phyloP scores from a whole-genome alignment of 208 protist genomes.

The Balamuthia mandrillaris region DNA sequence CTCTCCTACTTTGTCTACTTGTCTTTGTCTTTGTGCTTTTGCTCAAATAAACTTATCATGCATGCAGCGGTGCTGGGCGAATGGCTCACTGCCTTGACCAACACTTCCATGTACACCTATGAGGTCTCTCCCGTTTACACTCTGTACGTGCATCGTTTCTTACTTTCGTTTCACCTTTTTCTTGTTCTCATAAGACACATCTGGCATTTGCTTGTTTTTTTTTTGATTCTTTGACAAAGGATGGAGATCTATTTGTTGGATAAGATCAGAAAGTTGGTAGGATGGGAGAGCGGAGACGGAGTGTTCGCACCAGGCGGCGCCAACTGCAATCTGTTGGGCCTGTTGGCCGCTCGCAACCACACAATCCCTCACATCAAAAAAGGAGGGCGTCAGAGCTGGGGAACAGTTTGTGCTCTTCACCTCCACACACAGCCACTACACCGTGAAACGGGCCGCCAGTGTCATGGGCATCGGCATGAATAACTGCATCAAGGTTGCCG shows the following conservation, averaged over 20 bases:
- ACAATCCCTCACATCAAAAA: slow-evolving; percentile 41
- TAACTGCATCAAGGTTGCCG: slow-evolving; percentile 36
- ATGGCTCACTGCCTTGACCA: slow-evolving; percentile 55
- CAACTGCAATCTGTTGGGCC: slow-evolving; percentile 57
- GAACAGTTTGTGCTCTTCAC: slow-evolving; percentile 50
- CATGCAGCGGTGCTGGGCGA: slow-evolving; percentile 29
- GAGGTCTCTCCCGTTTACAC: slow-evolving; percentile 66
- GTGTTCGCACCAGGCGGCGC: slow-evolving; percentile 61
- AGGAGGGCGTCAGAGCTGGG: not conserved
- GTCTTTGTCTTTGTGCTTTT: not conserved
- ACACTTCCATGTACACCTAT: slow-evolving; percentile 66
- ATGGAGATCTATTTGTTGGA: slow-evolving; percentile 28
- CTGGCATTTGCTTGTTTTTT: not conserved
- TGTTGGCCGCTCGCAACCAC: slow-evolving; percentile 54
- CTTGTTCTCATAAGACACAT: not conserved
- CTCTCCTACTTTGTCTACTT: not conserved
- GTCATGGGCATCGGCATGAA: slow-evolving; percentile 63
- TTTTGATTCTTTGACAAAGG: not conserved
- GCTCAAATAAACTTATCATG: too few relatives aligned
- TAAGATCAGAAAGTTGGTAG: slow-evolving; percentile 21
- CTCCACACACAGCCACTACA: slow-evolving; percentile 60
- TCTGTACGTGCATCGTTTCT: slow-evolving; percentile 38
- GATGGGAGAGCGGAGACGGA: slow-evolving; percentile 50
- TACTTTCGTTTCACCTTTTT: not conserved
- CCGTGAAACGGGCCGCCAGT: slow-evolving; percentile 49